These are phyloP conservation scores for Aspergillus texensis DNA, from an alignment of 2,329 filamentous ascomycete species.

Conservation along the genomic window DNA sequence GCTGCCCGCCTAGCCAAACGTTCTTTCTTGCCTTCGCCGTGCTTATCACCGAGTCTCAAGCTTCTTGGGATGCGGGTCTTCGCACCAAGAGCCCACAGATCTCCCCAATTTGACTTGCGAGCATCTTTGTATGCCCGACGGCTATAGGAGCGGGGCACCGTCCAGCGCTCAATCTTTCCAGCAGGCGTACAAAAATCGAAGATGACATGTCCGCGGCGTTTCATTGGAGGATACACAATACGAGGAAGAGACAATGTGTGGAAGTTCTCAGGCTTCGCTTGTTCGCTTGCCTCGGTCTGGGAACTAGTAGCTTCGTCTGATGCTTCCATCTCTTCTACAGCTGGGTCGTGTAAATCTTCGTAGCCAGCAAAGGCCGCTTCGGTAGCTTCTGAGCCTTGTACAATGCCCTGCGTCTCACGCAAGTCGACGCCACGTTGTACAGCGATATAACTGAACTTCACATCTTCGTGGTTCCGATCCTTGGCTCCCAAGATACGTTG, in stretches of 20 bases:
- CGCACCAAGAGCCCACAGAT: constrained; percentile 91
- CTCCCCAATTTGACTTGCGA: constrained; percentile 86
- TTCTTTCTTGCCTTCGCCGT: constrained; percentile 44
- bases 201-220: constrained; percentile 83
- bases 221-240: constrained; percentile 76
- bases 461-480: constrained; percentile 82
- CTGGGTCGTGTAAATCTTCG: constrained; percentile 51
- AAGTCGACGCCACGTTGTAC: constrained; percentile 74
- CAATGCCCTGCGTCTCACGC: constrained; percentile 44
- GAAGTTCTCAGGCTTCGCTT: constrained; percentile 23
- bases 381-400: constrained; percentile 61
- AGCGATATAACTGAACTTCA: constrained; percentile 86
- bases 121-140: constrained; percentile 87
- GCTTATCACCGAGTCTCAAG: constrained; percentile 60
- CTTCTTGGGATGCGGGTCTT: constrained; percentile 73
- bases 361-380: constrained; percentile 73
- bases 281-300: constrained; percentile 8
- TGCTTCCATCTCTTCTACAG: constrained; percentile 17
- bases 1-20: constrained; percentile 42
- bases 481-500: constrained; percentile 70
- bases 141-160: constrained; percentile 78
- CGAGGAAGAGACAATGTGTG: constrained; percentile 75
- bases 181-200: constrained; percentile 88
- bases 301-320: constrained; percentile 11
- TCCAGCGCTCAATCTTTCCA: constrained; percentile 90